These are phyloP conservation scores for Spathaspora passalidarum DNA, from an alignment of 805 yeast species.

Conservation along the genomic window DNA sequence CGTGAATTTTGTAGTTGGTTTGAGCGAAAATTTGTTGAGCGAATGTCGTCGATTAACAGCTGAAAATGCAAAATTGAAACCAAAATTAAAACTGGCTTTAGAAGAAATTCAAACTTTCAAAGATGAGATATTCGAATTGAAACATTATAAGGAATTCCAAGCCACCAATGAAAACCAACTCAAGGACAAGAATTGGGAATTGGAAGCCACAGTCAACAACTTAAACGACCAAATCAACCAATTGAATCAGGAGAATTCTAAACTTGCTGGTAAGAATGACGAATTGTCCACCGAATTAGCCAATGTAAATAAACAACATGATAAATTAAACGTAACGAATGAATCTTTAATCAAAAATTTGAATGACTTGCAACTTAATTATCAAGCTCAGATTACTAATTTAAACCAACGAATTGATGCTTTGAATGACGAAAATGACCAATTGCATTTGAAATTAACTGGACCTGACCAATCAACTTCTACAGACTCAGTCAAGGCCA, in stretches of 20 bases:
- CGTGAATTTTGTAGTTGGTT: slow-evolving; percentile 67
- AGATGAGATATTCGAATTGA: slow-evolving; percentile 32
- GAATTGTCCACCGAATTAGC: slow-evolving; percentile 29
- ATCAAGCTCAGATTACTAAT: slow-evolving; percentile 43
- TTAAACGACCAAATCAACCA: slow-evolving; percentile 43
- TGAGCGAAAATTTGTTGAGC: slow-evolving; percentile 66
- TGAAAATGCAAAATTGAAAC: slow-evolving; percentile 50
- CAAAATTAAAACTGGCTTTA: slow-evolving; percentile 38
- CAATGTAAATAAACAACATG: slow-evolving; percentile 45
- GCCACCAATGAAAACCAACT: slow-evolving; percentile 45
- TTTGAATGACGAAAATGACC: slow-evolving; percentile 68
- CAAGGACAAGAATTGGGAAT: slow-evolving; percentile 63
- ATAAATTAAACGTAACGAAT: slow-evolving; percentile 41
- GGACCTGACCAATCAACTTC: background rate
- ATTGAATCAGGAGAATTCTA: slow-evolving; percentile 38
- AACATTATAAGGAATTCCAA: slow-evolving; percentile 30
- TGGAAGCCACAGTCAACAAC: slow-evolving; percentile 51
- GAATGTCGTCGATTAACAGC: slow-evolving; percentile 72
- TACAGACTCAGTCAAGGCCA: background rate
- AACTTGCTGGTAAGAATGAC: slow-evolving; percentile 29
- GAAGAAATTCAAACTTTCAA: slow-evolving; percentile 41
- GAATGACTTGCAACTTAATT: slow-evolving; percentile 29
- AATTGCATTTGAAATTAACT: slow-evolving; percentile 40
- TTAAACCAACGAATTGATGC: slow-evolving; percentile 52
- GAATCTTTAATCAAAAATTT: slow-evolving; percentile 39